Evolutionary conservation across 805 yeast species (phyloP).

Genomic region (Ogataea ramenticola): DNA sequence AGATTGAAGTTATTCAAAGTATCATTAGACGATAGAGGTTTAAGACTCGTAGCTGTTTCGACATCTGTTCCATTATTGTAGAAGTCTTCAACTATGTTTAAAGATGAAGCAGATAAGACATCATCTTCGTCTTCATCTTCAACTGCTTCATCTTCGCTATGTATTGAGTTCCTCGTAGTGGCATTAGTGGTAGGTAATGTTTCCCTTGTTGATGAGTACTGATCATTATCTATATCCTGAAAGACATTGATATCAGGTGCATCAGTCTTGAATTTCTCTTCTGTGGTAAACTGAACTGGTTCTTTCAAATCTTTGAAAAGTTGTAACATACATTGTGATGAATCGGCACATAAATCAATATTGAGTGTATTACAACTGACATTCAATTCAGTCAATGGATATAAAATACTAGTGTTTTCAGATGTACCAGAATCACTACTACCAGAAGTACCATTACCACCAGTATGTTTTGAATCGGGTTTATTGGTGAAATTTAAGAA

Average conservation of each 20-base stretch:
- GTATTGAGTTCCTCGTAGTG: not conserved
- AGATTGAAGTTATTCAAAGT: not conserved
- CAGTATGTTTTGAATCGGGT: not conserved
- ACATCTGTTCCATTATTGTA: constrained; percentile 11
- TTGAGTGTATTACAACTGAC: constrained; percentile 40
- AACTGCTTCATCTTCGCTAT: not conserved
- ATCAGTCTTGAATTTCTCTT: constrained; percentile 45
- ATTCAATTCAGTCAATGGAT: constrained; percentile 34
- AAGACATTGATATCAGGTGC: constrained; percentile 32
- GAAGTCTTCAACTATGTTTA: constrained; percentile 23
- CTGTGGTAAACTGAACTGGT: constrained; percentile 53
- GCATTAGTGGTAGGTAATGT: not conserved
- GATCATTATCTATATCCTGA: constrained; percentile 31
- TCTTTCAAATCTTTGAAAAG: constrained; percentile 64
- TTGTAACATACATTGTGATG: constrained; percentile 65
- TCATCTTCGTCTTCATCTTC: constrained; percentile 13
- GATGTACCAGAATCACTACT: too few relatives aligned
- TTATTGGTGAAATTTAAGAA: constrained; percentile 24
- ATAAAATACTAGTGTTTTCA: constrained; percentile 5
- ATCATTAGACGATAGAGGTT: not conserved
- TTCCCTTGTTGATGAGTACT: constrained; percentile 11
- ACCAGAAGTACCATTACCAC: not conserved
- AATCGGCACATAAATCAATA: constrained; percentile 74
- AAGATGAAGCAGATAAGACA: not conserved
- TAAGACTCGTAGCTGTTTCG: constrained; percentile 7